Evolutionary conservation across 345 rosid species (phyloP).

Genomic region (Combretum micranthum): DNA sequence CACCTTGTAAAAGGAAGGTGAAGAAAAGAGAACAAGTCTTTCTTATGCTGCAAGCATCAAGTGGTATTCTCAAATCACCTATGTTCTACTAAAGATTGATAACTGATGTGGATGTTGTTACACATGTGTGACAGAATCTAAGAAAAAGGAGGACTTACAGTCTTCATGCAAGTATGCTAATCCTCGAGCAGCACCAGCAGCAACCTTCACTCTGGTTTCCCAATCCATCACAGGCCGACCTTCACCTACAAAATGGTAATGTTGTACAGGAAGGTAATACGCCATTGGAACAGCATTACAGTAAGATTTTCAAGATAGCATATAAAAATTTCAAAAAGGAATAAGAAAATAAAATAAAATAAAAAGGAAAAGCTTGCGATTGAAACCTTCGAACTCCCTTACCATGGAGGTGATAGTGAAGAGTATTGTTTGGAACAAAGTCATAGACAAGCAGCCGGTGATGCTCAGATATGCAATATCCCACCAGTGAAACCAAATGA

Average conservation of each 20-base stretch:
- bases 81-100: no score
- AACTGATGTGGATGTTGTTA: background rate
- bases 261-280: background rate
- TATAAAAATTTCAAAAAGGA: conserved; percentile 1
- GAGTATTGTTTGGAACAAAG: conserved; percentile 78
- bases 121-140: background rate
- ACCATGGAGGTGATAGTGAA: conserved; percentile 91
- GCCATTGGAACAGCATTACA: background rate
- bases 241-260: conserved; percentile 37
- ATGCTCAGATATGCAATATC: conserved; percentile 80
- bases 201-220: conserved; percentile 72
- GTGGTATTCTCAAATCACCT: no score
- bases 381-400: conserved; percentile 19
- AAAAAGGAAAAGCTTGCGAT: background rate
- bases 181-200: conserved; percentile 99
- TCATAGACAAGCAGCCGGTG: conserved; percentile 92
- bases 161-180: conserved; percentile 97
- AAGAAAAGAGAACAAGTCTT: no score
- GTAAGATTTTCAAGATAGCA: background rate
- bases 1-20: no score
- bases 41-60: no score
- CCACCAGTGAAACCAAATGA: conserved; percentile 94
- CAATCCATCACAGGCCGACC: conserved; percentile 81
- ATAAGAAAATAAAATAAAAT: conserved; percentile 2
- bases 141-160: conserved; percentile 43